Evolutionary conservation across 108 stramenopile genomes (phyloP), one percentile per base, ranked within the genome.

Genomic region (Fistulifera solaris): DNA sequence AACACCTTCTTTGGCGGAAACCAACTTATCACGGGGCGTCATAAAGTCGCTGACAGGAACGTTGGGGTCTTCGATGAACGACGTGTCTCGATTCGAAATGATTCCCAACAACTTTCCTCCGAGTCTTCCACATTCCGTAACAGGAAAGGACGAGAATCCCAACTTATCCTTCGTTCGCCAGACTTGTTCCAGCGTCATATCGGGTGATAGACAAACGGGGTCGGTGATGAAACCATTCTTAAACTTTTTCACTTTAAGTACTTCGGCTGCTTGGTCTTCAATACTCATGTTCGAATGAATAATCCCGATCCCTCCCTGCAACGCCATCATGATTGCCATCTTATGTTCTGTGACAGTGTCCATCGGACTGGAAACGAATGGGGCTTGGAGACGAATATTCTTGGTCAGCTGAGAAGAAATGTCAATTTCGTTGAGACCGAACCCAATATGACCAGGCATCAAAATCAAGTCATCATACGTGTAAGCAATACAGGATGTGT

Each of bases 181-280:
- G 15, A 97, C 94, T 69, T 98, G 96, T 13, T 65, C 78, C 21
- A 96, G 80, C 12, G 97, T 99, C 59, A 81, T 62, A 23, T 94
- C 73, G 1, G 96, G 96, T 16, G 80, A 75, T 19, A 99, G 76
- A 61, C 96, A 97, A 35, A 96, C 65, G 27, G 99, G 99, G 59
- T 97, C 96, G 16, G 91, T 91, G 67, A 99, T 99, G 80, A 99
- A 99, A 23, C 99, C 99, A 64, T 99, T 99, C 74, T 99, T 97
- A 75, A 82, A 99, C 40, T 85, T 80, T 73, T 99, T 99, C 35
- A 99, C 99, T 52, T 75, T 88, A 26, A 68, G 67, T 25, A 96
- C 94, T 60, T 92, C 74, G 8, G 75, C 75, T 6, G 94, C 99
- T 72, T 99, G 97, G 25, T 95, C 94, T 59, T 94, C 87, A 6